A percentile compares a stretch with the other conserved stretches of the same genome.
These are phyloP conservation scores for Penicillium oxalicum DNA, from an alignment of 2,329 filamentous ascomycete species.

Conservation along the genomic window DNA sequence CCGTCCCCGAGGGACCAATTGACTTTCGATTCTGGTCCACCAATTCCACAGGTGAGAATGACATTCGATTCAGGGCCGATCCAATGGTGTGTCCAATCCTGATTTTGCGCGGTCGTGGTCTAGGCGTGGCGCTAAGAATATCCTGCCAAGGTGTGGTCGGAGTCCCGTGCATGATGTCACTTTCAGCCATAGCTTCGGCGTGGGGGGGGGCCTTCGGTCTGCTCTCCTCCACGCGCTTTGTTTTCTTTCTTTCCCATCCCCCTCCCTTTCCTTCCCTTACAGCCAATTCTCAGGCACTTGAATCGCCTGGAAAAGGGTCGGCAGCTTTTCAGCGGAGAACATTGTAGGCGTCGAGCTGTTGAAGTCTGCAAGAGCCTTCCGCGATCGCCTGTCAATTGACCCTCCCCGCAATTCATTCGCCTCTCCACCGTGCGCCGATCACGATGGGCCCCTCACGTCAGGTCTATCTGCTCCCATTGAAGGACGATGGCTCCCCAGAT, in stretches of 20 bases:
- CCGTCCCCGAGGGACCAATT: not conserved
- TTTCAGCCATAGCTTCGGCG: conserved; percentile 1
- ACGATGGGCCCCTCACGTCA: conserved; percentile 34
- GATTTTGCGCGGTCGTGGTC: conserved; percentile 2
- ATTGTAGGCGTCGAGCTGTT: not conserved
- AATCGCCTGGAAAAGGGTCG: conserved; percentile 7
- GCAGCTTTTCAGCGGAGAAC: not conserved
- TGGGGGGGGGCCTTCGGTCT: conserved; percentile 1
- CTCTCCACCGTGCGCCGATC: not conserved
- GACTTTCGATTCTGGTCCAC: not conserved
- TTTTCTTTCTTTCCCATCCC: not conserved
- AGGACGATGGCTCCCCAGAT: conserved; percentile 86
- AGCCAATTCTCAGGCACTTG: conserved; percentile 11
- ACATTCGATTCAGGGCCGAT: not conserved
- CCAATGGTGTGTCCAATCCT: conserved; percentile 1
- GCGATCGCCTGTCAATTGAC: not conserved
- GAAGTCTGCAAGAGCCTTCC: not conserved
- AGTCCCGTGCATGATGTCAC: conserved; percentile 15
- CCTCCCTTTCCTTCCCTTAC: not conserved
- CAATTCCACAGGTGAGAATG: not conserved
- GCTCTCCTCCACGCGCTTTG: not conserved
- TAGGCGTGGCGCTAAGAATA: conserved; percentile 13
- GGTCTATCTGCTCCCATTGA: conserved; percentile 83
- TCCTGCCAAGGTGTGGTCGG: conserved; percentile 5
- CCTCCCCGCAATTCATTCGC: not conserved